These are phyloP conservation scores for Coleophoma eucalyptorum DNA, from an alignment of 2,329 filamentous ascomycete species.

Conservation along the genomic window DNA sequence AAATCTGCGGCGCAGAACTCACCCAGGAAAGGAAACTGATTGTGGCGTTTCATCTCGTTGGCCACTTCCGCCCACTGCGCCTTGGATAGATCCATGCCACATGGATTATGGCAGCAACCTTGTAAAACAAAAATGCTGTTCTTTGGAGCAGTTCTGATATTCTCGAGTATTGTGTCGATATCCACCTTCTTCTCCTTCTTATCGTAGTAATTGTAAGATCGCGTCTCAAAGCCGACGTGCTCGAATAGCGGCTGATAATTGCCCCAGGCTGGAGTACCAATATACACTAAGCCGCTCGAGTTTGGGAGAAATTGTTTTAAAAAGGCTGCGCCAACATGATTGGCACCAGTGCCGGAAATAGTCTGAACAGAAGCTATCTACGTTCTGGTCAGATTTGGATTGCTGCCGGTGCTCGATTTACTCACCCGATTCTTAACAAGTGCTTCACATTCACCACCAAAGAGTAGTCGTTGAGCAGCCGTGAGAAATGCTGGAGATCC, in stretches of 20 bases:
- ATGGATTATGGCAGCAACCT: conserved; percentile 34
- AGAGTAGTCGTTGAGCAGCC: neutral
- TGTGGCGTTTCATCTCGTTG: conserved; percentile 12
- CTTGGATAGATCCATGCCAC: conserved; percentile 27
- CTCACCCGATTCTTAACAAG: too few species aligned
- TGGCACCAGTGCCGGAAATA: conserved; percentile 33
- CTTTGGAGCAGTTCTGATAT: conserved; percentile 19
- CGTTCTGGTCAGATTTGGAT: neutral
- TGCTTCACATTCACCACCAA: too few species aligned
- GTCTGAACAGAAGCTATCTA: conserved; percentile 32
- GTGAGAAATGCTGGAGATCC: conserved; percentile 24
- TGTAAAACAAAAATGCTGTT: conserved; percentile 32
- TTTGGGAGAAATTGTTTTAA: conserved; percentile 23
- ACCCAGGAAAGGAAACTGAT: conserved; percentile 21
- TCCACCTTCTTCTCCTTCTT: conserved; percentile 20
- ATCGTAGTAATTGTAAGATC: conserved; percentile 28
- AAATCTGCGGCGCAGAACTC: too few species aligned
- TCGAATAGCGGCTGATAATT: conserved; percentile 30
- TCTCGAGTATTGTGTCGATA: conserved; percentile 20
- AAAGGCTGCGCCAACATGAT: conserved; percentile 29
- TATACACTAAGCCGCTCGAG: conserved; percentile 22
- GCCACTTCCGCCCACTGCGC: conserved; percentile 28
- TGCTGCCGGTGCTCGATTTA: too few species aligned
- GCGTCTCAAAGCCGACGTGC: conserved; percentile 24
- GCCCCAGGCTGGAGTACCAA: conserved; percentile 30